Evolutionary conservation across 1,284 basidiomycete genomes (phyloP), one percentile per base, ranked within the genome.

Genomic region (Sporisorium reilianum): DNA sequence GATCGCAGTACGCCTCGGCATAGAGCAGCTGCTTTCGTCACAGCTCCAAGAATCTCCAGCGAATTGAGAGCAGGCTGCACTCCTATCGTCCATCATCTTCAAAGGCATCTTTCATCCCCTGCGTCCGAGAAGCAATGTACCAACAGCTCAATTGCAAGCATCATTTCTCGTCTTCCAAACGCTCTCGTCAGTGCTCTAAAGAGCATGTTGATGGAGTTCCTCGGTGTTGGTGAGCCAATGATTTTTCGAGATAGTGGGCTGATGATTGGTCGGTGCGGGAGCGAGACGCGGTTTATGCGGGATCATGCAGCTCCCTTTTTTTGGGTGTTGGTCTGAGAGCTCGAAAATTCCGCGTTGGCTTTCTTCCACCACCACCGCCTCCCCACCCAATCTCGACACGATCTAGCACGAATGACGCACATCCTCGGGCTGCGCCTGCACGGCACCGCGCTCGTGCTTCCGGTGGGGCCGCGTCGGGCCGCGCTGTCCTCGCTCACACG

Each of bases 121-220:
- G n/a, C 51, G 22, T 28, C n/a, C 52, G 32, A 59, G 53, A 55
- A 59, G 63, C 63, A 65, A 65, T 65, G 63, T 65, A 59, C 50
- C 52, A 65, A 50, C 32, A 59, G 40, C 52, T 34, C 20, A 44
- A 41, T 50, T 64, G 48, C 44, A 52, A 52, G 25, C 50, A 52
- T 30, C 51, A 28, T 16, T 12, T 52, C 25, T 28, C 16, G 45
- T 46, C 26, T 18, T 38, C 18, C n/a, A 3, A 38, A 38, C 25
- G 9, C 14, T 45, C 22, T 26, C 26, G 41, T 34, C 34, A 11
- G 8, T 14, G 34, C 34, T 26, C 5, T 46, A 16, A 1, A 6
- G 25, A 28, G 45, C 23, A 23, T 16, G 10, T 42, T 42, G 41
- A 42, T 23, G 44, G 26, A 46, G 16, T n/a, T n/a, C n/a, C n/a